Percentiles rank a stretch among this genome's conserved stretches.
phyloP scores from a whole-genome alignment of 768 basidiomycete species.

The Tylopilus sp. region DNA sequence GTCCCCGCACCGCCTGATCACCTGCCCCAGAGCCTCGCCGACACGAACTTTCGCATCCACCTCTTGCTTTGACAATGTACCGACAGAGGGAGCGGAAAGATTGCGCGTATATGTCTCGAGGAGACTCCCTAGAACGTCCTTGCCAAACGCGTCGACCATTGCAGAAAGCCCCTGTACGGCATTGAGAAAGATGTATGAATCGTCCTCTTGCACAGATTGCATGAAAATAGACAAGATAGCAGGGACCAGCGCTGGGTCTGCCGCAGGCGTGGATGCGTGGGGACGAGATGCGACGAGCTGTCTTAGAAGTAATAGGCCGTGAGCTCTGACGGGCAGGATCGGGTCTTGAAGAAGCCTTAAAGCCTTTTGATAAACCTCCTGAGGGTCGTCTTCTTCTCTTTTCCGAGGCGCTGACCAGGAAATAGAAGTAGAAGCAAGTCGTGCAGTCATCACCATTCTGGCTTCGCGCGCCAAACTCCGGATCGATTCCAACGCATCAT shows the following conservation, averaged over 20 bases:
- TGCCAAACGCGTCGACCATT: slow-evolving; percentile 69
- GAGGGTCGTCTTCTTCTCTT: slow-evolving; percentile 34
- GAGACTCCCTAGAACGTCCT: slow-evolving; percentile 64
- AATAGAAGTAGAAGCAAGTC: slow-evolving; percentile 60
- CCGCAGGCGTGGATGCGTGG: slow-evolving; percentile 11
- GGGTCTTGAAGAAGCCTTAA: slow-evolving; percentile 87
- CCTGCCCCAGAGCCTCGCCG: slow-evolving; percentile 81
- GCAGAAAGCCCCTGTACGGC: slow-evolving; percentile 87
- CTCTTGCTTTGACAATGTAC: slow-evolving; percentile 51
- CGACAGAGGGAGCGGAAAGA: slow-evolving; percentile 35
- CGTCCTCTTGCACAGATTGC: slow-evolving; percentile 82
- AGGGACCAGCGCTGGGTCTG: slow-evolving; percentile 67
- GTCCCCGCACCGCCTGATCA: slow-evolving; percentile 70
- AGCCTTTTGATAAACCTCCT: slow-evolving; percentile 80
- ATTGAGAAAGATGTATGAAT: slow-evolving; percentile 93
- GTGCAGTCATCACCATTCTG: slow-evolving; percentile 77
- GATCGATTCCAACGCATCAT: slow-evolving; percentile 44
- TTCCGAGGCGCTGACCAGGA: slow-evolving; percentile 17
- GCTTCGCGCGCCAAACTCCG: slow-evolving; percentile 72
- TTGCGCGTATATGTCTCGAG: slow-evolving; percentile 66
- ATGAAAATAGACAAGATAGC: slow-evolving; percentile 87
- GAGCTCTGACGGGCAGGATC: slow-evolving; percentile 89
- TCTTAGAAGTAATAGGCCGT: slow-evolving; percentile 81
- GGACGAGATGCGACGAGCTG: slow-evolving; percentile 56
- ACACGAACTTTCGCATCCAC: slow-evolving; percentile 72